Evolutionary conservation across 1,284 basidiomycete genomes (phyloP), one percentile per base, ranked within the genome.

Genomic region (Microbotryum saponariae): DNA sequence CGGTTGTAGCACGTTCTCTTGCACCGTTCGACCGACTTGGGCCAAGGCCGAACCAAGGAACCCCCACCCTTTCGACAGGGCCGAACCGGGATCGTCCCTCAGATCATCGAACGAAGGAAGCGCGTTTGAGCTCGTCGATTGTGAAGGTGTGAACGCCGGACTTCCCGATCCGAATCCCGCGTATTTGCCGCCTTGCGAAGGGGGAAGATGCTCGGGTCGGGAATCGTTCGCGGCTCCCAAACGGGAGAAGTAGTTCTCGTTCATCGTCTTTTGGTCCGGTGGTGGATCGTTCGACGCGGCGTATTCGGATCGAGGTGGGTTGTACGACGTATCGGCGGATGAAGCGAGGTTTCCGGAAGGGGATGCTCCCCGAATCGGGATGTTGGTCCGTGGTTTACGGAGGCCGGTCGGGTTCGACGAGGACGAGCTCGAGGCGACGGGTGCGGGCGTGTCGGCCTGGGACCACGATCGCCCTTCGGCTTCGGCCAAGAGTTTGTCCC

Each of bases 41-140:
- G 77, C 81, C 21, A 91, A 82, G 25, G 82, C 88, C 1, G 85
- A 80, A 47, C 86, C 85, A 69, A 91, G 83, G 49, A 91, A 76
- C 20, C 87, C 87, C 89, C 89, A 91, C 52, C 89, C 88, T 76
- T 90, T 90, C 72, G 82, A 82, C 9, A 91, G 76, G 1, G 89
- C 89, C 20, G 81, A 83, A 55, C 83, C 77, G 0, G 89, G 89
- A 72, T 88, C 87, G 54, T 87, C 83, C 72, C 89, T 86, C 31
- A 91, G 75, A n/a, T 91, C 88, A 33, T 76, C 73, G 3, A 91
- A 73, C 0, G 82, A 79, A 1, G 89, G 89, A 31, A 85, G 83
- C 21, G 84, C 82, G 5, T 88, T 89, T 2, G 86, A 86, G 51
- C 87, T 61, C 46, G 45, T 59, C 29, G 51, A 18, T 8, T 54